Evolutionary conservation across 805 yeast genomes (phyloP).

Genomic region (Saturnispora zaruensis): DNA sequence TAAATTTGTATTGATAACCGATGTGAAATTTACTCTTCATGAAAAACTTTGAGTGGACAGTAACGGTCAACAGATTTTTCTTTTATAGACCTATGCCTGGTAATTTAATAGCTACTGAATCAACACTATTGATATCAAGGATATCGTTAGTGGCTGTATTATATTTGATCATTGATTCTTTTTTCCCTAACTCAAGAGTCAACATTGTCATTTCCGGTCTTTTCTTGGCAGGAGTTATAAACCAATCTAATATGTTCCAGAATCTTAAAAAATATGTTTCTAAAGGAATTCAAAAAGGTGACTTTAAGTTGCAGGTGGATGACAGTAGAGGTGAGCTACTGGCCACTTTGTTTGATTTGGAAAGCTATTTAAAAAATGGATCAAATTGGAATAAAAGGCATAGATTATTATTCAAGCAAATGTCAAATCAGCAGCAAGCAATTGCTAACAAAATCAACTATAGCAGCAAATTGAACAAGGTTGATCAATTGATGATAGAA

Average conservation of each 20-base stretch:
- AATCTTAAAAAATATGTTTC: conserved; percentile 7
- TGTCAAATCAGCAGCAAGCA: conserved; percentile 50
- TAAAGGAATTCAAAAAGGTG: conserved; percentile 5
- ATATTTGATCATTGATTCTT: conserved; percentile 16
- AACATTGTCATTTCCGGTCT: conserved; percentile 21
- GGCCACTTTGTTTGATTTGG: conserved; percentile 39
- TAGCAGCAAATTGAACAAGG: conserved; percentile 38
- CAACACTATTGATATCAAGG: conserved; percentile 23
- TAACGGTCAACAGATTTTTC: not conserved
- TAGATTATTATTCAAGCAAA: conserved; percentile 34
- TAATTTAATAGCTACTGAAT: conserved; percentile 9
- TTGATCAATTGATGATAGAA: conserved; percentile 38
- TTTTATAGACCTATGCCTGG: not conserved
- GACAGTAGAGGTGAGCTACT: conserved; percentile 24
- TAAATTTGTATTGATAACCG: not conserved
- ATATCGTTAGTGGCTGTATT: conserved; percentile 22
- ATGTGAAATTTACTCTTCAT: not conserved
- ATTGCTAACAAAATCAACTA: conserved; percentile 47
- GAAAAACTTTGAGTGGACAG: not conserved
- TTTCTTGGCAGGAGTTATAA: conserved; percentile 25
- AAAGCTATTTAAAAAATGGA: conserved; percentile 33
- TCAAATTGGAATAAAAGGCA: conserved; percentile 39
- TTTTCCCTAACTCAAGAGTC: conserved; percentile 13
- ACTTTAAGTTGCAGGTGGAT: conserved; percentile 1
- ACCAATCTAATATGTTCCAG: conserved; percentile 20